phyloP scores from a whole-genome alignment of 208 protist species.

The Leishmania tarentolae region DNA sequence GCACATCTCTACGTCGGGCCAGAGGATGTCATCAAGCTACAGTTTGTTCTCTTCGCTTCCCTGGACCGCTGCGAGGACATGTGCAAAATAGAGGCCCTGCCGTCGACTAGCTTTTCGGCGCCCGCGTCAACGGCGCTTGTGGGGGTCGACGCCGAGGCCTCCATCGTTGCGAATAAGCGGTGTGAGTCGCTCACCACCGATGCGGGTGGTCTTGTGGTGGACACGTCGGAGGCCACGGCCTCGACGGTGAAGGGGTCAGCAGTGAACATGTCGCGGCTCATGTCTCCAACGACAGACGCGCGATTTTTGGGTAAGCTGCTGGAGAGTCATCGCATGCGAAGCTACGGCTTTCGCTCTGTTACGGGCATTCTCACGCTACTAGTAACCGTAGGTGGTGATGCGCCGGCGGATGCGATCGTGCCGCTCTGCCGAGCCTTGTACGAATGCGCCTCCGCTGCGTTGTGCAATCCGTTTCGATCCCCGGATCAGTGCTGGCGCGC shows the following conservation, averaged over 20 bases:
- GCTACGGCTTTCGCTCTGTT: constrained; percentile 79
- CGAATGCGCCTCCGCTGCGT: constrained; percentile 61
- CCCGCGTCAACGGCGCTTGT: background rate
- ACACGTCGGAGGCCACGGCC: background rate
- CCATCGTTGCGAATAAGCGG: constrained; percentile 5
- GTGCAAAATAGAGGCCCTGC: constrained; percentile 9
- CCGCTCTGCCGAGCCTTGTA: constrained; percentile 82
- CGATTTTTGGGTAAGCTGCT: constrained; percentile 78
- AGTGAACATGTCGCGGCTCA: constrained; percentile 23
- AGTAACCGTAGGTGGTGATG: constrained; percentile 63
- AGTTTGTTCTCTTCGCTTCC: constrained; percentile 81
- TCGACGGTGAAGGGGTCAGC: constrained; percentile 7
- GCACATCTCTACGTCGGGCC: constrained; percentile 78
- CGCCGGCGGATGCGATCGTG: constrained; percentile 75
- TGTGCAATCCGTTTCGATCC: constrained; percentile 84
- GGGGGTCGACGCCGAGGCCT: constrained; percentile 14
- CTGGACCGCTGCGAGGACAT: constrained; percentile 78
- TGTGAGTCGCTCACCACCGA: background rate
- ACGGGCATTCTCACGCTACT: constrained; percentile 73
- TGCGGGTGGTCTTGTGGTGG: background rate
- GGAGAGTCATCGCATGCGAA: constrained; percentile 58
- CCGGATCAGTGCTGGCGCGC: constrained; percentile 42
- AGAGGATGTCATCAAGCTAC: constrained; percentile 74
- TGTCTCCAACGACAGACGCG: constrained; percentile 54
- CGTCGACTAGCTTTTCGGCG: background rate